These are phyloP conservation scores for Dillenia turbinata DNA, from an alignment of 164 flowering plant species.

Conservation along the genomic window DNA sequence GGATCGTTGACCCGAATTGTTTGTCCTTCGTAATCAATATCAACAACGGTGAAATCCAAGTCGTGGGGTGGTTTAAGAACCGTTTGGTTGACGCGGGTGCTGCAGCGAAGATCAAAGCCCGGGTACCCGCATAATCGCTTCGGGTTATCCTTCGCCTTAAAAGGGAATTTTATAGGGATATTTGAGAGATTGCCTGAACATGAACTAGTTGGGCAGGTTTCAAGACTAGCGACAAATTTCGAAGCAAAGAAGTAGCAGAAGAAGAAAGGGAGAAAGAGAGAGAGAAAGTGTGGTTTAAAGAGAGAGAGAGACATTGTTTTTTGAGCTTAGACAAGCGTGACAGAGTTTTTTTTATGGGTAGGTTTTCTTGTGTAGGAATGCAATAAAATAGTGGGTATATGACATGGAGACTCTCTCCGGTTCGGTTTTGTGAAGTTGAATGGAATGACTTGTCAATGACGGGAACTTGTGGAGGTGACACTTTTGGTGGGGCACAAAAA, in stretches of 20 bases:
- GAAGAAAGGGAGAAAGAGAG: neutral
- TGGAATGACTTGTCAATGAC: too few relatives aligned
- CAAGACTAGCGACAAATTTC: neutral
- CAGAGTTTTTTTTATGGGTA: too few relatives aligned
- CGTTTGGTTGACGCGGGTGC: constrained; percentile 7
- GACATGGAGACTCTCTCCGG: too few relatives aligned
- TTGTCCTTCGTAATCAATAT: constrained; percentile 18
- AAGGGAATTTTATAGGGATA: constrained; percentile 22
- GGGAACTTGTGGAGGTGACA: too few relatives aligned
- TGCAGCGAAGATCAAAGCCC: constrained; percentile 36
- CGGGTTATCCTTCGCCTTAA: constrained; percentile 13
- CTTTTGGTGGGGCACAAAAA: too few relatives aligned
- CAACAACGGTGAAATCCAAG: constrained; percentile 19
- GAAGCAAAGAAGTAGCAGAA: neutral
- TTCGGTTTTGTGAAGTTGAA: too few relatives aligned
- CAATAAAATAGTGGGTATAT: too few relatives aligned
- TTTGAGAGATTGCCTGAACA: neutral
- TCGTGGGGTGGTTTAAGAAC: constrained; percentile 21
- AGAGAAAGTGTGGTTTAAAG: too few relatives aligned
- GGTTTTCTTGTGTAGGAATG: too few relatives aligned
- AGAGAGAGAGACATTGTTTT: too few relatives aligned
- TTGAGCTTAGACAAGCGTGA: too few relatives aligned
- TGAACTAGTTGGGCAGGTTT: neutral
- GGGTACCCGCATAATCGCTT: constrained; percentile 30
- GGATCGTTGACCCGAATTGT: constrained; percentile 26